These are phyloP conservation scores for Zygosaccharomyces lentus DNA, from an alignment of 805 yeast genomes.

Conservation along the genomic window DNA sequence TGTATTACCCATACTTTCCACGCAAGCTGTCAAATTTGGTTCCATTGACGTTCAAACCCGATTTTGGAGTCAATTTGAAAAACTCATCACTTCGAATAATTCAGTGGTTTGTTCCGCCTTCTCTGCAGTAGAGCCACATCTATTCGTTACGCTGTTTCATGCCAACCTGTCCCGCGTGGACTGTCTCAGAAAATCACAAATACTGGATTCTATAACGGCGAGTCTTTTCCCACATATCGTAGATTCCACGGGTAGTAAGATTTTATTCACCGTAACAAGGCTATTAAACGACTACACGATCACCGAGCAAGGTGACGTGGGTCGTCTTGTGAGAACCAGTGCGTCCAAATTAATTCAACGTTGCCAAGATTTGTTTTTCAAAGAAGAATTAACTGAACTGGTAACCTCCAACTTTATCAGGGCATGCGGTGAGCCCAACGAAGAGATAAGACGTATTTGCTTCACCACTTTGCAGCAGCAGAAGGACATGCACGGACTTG, in stretches of 20 bases:
- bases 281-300: constrained; percentile 72
- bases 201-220: constrained; percentile 14
- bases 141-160: constrained; percentile 10
- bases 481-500: constrained; percentile 6
- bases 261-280: constrained; percentile 16
- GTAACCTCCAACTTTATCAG: constrained; percentile 44
- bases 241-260: not conserved
- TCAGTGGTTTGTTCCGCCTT: constrained; percentile 17
- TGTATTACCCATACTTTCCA: not conserved
- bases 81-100: constrained; percentile 17
- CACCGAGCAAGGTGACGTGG: constrained; percentile 89
- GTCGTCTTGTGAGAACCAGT: constrained; percentile 61
- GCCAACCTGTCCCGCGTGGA: constrained; percentile 7
- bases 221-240: constrained; percentile 5
- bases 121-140: constrained; percentile 13
- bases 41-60: not conserved
- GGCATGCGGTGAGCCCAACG: constrained; percentile 61
- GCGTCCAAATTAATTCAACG: constrained; percentile 26
- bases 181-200: constrained; percentile 19
- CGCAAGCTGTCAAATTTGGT: constrained; percentile 1
- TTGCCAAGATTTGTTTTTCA: constrained; percentile 7
- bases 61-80: constrained; percentile 16
- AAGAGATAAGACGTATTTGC: constrained; percentile 42
- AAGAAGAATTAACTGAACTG: constrained; percentile 7
- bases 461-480: constrained; percentile 17